phyloP scores from a whole-genome alignment of 148 eudicot species.

The Fagopyrum esculentum region DNA sequence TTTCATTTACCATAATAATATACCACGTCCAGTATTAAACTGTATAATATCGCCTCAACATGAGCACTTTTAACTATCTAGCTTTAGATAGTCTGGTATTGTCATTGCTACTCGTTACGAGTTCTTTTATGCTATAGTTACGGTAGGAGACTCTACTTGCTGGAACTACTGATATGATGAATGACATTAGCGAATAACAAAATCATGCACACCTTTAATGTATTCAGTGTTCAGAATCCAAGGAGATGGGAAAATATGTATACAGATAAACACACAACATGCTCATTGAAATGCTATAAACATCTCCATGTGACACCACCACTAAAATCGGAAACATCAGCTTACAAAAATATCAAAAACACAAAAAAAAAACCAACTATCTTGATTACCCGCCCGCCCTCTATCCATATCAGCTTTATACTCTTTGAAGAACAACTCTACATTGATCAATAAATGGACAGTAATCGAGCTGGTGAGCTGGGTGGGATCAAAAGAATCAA shows the following conservation, averaged over 20 bases:
- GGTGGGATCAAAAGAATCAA: conserved; percentile 1
- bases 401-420: background rate
- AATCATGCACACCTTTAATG: background rate
- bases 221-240: background rate
- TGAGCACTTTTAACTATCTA: background rate
- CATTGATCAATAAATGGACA: background rate
- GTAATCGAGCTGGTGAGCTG: background rate
- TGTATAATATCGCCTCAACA: background rate
- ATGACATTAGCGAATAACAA: background rate
- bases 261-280: background rate
- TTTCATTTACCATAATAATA: background rate
- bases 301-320: background rate
- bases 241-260: background rate
- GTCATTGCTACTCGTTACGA: too few species aligned
- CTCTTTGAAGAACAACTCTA: background rate
- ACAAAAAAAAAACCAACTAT: background rate
- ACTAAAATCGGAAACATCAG: background rate
- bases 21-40: background rate
- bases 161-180: too few species aligned
- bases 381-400: background rate
- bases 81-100: background rate
- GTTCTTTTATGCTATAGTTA: too few species aligned
- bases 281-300: background rate
- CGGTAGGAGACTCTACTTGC: too few species aligned
- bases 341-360: background rate